Evolutionary conservation across 2,329 filamentous ascomycete genomes (phyloP), one percentile per base, ranked within the genome.

Genomic region (Fusarium humuli): DNA sequence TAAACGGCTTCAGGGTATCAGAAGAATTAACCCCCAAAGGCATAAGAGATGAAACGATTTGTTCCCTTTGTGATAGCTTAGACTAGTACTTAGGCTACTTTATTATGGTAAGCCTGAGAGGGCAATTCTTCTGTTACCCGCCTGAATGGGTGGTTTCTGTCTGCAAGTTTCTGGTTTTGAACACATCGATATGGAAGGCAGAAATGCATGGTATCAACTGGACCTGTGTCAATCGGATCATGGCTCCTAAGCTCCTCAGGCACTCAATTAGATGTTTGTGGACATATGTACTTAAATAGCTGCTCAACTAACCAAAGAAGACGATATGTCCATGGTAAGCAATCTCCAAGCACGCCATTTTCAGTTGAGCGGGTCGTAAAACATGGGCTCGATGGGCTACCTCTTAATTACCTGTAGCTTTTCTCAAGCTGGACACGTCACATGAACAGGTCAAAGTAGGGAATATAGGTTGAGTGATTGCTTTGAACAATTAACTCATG

Each of bases 341-440:
- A 42, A 27, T 41, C 27, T 53, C 47, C 30, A 34, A 53, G 50
- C 50, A 54, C 50, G 50, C 37, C 50, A 54, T 54, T n/a, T 37
- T 44, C 34, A 45, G 25, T 42, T 22, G 49, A 53, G 49, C 23
- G 49, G 49, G 23, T 22, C 49, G 13, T 42, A n/a, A 42, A 42
- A 27, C 34, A 27, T 9, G 25, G 25, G 25, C 14, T 25, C 14
- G 20, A 41, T 27, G 25, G 25, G 34, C 20, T 42, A 27, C 48
- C 30, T 50, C 18, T 25, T 14, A 29, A n/a, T 32, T 23, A 13
- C 12, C 23, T 14, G 18, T 37, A 37, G 18, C 34, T 27, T 52
- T 16, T 3, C 18, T 27, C 34, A 37, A 20, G 49, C 13, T 52
- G n/a, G 23, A 41, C 32, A 52, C 13, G 49, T 42, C 34, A 29